Evolutionary conservation across 176 grass and related monocot species (phyloP).

Genomic region (Musa itinerans): DNA sequence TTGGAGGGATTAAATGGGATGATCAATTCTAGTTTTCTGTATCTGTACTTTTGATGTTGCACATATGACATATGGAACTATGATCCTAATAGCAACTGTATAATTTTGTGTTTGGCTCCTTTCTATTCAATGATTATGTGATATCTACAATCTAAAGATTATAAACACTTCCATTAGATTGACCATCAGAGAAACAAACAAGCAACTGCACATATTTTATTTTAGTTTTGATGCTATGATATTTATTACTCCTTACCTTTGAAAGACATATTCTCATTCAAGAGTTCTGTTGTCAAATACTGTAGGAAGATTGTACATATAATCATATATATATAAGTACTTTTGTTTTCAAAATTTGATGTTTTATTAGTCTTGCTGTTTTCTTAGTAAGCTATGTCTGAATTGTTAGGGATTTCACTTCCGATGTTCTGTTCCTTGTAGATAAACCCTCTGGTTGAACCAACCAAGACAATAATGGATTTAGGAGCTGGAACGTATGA

Average conservation of each 20-base stretch:
- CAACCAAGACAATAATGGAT: constrained; percentile 74
- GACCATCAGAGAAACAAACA: not conserved
- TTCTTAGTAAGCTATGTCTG: not conserved
- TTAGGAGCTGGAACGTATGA: constrained; percentile 47
- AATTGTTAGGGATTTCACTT: not conserved
- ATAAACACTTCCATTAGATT: not conserved
- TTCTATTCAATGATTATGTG: too few species aligned
- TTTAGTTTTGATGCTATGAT: too few species aligned
- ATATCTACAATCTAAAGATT: too few species aligned
- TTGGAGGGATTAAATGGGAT: not conserved
- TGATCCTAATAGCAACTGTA: not conserved
- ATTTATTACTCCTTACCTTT: too few species aligned
- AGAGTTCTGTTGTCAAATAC: too few species aligned
- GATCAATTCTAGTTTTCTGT: not conserved
- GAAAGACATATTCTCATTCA: too few species aligned
- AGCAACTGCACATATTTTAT: not conserved
- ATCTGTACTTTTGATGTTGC: not conserved
- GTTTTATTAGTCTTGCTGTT: not conserved
- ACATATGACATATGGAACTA: not conserved
- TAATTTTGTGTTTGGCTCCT: not conserved
- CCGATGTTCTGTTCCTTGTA: constrained; percentile 19
- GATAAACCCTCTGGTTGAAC: constrained; percentile 81
- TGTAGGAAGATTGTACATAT: too few species aligned
- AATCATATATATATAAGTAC: too few species aligned
- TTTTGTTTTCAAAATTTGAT: not conserved